Evolutionary conservation across 495 filamentous ascomycete species (phyloP), one percentile per base, ranked within the genome.

Genomic region (Daldinia decipiens): DNA sequence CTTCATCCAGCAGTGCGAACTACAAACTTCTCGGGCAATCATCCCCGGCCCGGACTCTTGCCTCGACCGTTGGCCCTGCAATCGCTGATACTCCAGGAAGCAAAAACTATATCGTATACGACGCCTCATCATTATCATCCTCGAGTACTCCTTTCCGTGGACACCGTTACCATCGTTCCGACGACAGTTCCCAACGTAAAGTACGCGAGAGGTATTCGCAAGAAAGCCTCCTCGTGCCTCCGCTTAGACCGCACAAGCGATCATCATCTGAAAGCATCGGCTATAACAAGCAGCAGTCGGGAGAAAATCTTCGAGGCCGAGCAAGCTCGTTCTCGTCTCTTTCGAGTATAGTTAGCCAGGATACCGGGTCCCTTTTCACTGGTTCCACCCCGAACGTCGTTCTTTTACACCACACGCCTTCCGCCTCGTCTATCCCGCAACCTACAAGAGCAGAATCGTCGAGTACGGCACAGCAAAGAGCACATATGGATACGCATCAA

Each of bases 201-300:
- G 64, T 73, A 2, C 77, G 78, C 6, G 74, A 78, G n/a, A 78
- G 77, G 36, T 87, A 87, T 75, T 87, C 86, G 5, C 84, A 84
- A 58, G 85, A 87, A 62, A 87, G 85, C 53, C 78, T 87, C 31
- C 67, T 82, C 8, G 82, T 87, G n/a, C 81, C 83, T 13, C 84
- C 86, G 4, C 71, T 87, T 12, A 74, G 80, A 32, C 78, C 80
- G 9, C 69, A 77, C 67, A 79, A 81, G 74, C 79, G 76, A 68
- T 75, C 65, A 19, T 83, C 83, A n/a, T 77, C 79, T 60, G 84
- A 87, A 54, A 79, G 72, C 26, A 70, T 83, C 26, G 80, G 83
- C 8, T 83, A 84, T 69, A 78, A 82, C 76, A 82, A 81, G 71
- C 79, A 80, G 47, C 77, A 78, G 19, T 86, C 84, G 9, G 76